phyloP scores from a whole-genome alignment of 129 eudicot species.

The Pseudognaphalium luteoalbum region DNA sequence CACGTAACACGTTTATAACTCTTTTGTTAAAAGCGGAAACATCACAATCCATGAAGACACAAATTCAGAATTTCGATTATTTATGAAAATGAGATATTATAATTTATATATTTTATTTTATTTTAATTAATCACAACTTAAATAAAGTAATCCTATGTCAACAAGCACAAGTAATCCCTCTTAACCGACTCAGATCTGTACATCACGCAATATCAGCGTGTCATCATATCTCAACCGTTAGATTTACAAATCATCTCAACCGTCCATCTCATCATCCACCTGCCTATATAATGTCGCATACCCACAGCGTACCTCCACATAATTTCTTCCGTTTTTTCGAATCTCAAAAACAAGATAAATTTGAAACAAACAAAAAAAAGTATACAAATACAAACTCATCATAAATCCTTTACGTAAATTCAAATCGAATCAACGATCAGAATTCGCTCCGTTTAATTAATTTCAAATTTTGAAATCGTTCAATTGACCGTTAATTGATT shows the following conservation, averaged over 20 bases:
- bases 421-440: constrained; percentile 18
- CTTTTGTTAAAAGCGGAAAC: too few species aligned
- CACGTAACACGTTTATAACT: too few species aligned
- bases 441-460: neutral
- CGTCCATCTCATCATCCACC: constrained; percentile 22
- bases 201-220: constrained; percentile 21
- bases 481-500: neutral
- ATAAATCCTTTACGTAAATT: too few species aligned
- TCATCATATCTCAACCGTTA: constrained; percentile 29
- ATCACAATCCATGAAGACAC: too few species aligned
- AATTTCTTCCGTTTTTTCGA: constrained; percentile 17
- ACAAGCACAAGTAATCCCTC: constrained; percentile 11
- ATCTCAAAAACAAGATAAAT: constrained; percentile 14
- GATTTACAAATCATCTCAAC: constrained; percentile 20
- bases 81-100: too few species aligned
- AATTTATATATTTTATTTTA: too few species aligned
- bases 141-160: neutral
- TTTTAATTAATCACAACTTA: neutral
- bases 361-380: neutral
- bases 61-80: too few species aligned
- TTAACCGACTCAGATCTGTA: constrained; percentile 31
- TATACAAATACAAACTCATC: neutral
- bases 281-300: constrained; percentile 14
- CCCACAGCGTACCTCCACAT: constrained; percentile 10
- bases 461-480: constrained; percentile 3